Conservation (phyloP, 2,329 filamentous ascomycete genomes). For the Aspergillus intermedius region DNA sequence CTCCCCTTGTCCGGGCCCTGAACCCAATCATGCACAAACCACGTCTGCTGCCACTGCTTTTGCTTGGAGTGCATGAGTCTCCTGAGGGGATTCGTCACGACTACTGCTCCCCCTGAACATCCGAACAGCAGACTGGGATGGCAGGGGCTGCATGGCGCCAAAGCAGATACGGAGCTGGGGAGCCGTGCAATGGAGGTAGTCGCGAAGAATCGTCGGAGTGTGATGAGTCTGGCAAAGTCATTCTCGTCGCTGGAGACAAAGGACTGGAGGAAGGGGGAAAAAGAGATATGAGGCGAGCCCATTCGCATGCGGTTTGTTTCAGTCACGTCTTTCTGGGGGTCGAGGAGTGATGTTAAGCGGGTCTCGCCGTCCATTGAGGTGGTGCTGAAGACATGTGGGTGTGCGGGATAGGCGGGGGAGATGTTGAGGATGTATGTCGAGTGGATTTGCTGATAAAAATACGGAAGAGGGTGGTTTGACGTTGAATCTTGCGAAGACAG, state of each 20-base stretch:
- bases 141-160: conserved; percentile 32
- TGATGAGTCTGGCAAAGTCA: conserved; percentile 43
- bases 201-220: conserved; percentile 49
- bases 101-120: conserved; percentile 46
- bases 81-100: conserved; percentile 47
- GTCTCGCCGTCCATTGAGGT: conserved; percentile 51
- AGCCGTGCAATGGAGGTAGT: conserved; percentile 45
- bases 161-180: conserved; percentile 27
- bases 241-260: conserved; percentile 52
- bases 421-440: conserved; percentile 34
- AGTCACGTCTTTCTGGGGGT: conserved; percentile 40
- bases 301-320: conserved; percentile 45
- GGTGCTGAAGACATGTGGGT: conserved; percentile 48
- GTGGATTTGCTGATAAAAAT: conserved; percentile 32
- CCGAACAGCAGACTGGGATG: conserved; percentile 52
- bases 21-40: conserved; percentile 55
- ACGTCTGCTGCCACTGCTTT: conserved; percentile 48
- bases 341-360: conserved; percentile 49
- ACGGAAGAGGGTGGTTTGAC: conserved; percentile 20
- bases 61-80: conserved; percentile 46
- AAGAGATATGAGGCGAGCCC: conserved; percentile 44
- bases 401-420: conserved; percentile 47
- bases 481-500: conserved; percentile 10
- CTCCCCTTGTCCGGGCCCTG: conserved; percentile 19
- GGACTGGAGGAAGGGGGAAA: conserved; percentile 50